Evolutionary conservation across 306 rosid genomes (phyloP).

Genomic region (Rosa persica): DNA sequence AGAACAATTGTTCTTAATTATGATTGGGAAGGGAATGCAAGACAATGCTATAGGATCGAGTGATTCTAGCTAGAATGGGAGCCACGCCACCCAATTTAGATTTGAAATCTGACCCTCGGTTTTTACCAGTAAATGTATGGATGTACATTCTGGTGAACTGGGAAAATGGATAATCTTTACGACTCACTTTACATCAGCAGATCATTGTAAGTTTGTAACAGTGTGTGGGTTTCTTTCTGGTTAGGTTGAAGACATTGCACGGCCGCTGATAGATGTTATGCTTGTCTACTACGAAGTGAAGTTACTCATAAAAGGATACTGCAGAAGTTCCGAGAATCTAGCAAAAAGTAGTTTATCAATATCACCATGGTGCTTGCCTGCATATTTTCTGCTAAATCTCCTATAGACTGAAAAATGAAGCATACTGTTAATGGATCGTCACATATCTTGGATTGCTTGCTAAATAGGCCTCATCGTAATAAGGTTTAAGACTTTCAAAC

Average conservation of each 20-base stretch:
- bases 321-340: conserved; percentile 80
- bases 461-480: too few species aligned
- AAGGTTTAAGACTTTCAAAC: too few species aligned
- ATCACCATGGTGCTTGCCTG: neutral
- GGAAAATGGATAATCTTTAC: conserved; percentile 10
- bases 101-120: too few species aligned
- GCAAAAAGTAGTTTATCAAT: conserved; percentile 60
- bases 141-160: too few species aligned
- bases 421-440: too few species aligned
- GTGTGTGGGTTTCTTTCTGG: conserved; percentile 97
- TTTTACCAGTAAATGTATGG: too few species aligned
- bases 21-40: neutral
- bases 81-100: too few species aligned
- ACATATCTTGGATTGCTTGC: too few species aligned
- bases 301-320: conserved; percentile 82
- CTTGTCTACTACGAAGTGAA: conserved; percentile 71
- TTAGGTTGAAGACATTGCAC: conserved; percentile 97
- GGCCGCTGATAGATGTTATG: conserved; percentile 87
- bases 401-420: neutral
- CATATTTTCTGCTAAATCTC: neutral
- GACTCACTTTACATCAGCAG: conserved; percentile 47
- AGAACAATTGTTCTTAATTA: neutral
- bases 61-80: too few species aligned
- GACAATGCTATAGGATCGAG: neutral
- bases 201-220: conserved; percentile 92